Evolutionary conservation across 768 basidiomycete species (phyloP).

Genomic region (Macrolepiota fuliginosa): DNA sequence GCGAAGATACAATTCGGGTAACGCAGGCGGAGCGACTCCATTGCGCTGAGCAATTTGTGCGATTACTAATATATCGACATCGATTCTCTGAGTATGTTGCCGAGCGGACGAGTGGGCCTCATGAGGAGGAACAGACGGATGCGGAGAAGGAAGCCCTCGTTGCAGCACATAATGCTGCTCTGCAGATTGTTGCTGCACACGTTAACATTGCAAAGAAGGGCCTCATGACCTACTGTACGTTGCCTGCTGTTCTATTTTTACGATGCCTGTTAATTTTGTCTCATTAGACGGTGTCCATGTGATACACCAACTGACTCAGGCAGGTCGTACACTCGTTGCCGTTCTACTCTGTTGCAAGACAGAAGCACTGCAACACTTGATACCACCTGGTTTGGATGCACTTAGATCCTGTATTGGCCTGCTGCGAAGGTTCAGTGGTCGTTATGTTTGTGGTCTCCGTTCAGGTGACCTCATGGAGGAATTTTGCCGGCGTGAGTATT

Average conservation of each 20-base stretch:
- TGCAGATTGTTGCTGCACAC: conserved; percentile 81
- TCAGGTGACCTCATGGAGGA: conserved; percentile 95
- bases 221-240: conserved; percentile 92
- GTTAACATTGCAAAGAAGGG: conserved; percentile 84
- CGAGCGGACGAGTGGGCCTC: conserved; percentile 54
- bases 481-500: conserved; percentile 75
- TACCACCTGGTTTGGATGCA: conserved; percentile 81
- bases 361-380: conserved; percentile 71
- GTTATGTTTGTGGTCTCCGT: conserved; percentile 88
- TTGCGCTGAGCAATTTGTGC: conserved; percentile 83
- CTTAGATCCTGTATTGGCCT: conserved; percentile 86
- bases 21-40: conserved; percentile 87
- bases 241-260: conserved; percentile 11
- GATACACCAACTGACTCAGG: conserved; percentile 93
- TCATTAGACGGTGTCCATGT: conserved; percentile 86
- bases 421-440: conserved; percentile 84
- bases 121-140: conserved; percentile 57
- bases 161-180: conserved; percentile 70
- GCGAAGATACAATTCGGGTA: conserved; percentile 83
- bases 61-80: conserved; percentile 88
- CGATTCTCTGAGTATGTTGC: conserved; percentile 77
- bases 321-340: conserved; percentile 86
- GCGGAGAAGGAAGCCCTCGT: conserved; percentile 78
- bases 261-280: conserved; percentile 10
- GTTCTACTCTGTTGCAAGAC: conserved; percentile 85